Evolutionary conservation across 2,329 filamentous ascomycete species (phyloP), one percentile per base, ranked within the genome.

Genomic region (Neofusicoccum laricinum): DNA sequence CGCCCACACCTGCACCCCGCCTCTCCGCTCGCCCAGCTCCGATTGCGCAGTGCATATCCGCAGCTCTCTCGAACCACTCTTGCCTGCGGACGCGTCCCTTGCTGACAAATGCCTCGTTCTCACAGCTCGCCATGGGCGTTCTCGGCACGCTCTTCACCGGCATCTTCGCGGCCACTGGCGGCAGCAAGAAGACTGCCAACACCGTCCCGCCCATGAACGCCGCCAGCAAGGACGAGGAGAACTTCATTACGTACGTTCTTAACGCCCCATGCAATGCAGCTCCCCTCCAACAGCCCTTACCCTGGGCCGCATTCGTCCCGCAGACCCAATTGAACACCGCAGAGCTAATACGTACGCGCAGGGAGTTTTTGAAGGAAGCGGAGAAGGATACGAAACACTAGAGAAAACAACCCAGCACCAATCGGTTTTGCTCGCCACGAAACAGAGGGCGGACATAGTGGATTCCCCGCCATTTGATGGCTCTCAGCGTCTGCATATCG

Each of bases 211-310:
- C 86, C 46, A 86, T 88, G 78, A 86, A 87, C 73, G 86, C 87
- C 61, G 80, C 81, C 72, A 88, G 84, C 80, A 87, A 87, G 78
- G 86, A 88, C 70, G 87, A 89, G 80, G 87, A 88, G 80, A 83
- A 83, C 72, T 89, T 89, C 77, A 86, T 89, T 73, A 84, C 88
- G 87, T 89, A 84, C 68, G 84, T 40, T n/a, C 7, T 36, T 25
- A n/a, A 25, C 17, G 21, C 15, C 5, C 12, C 19, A 34, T 25
- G 8, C 17, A 11, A 7, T 32, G 3, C 17, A 10, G n/a, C 7
- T 15, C 34, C 7, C 14, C 8, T 10, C 25, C 32, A 15, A 19
- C 21, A 58, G 15, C 19, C 40, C 11, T 11, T 6, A 30, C 1
- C 25, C 7, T 30, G 5, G 25, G 25, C 25, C 25, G 25, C 4